phyloP scores from a whole-genome alignment of 208 protist genomes.

The Leishmania martiniquensis region DNA sequence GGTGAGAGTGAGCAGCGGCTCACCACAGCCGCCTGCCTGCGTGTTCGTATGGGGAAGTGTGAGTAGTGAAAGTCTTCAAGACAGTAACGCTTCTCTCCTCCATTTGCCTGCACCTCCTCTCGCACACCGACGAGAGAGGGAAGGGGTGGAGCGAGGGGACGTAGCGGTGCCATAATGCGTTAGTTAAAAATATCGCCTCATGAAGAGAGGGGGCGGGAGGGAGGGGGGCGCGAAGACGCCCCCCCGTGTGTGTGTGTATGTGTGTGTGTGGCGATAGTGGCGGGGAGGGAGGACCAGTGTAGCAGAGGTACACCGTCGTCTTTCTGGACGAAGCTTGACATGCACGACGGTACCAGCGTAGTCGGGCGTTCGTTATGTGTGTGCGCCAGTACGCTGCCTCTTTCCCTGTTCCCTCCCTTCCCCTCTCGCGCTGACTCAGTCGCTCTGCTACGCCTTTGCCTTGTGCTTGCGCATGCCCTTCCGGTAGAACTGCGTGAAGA shows the following conservation, averaged over 20 bases:
- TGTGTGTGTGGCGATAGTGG: background rate
- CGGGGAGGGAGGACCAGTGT: background rate
- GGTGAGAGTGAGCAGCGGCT: background rate
- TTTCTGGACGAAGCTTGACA: background rate
- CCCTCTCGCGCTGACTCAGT: background rate
- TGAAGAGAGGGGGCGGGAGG: background rate
- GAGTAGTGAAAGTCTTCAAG: background rate
- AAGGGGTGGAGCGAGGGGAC: background rate
- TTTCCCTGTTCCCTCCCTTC: background rate
- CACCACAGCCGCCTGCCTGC: background rate
- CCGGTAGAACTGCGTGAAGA: conserved; percentile 83
- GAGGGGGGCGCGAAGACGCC: background rate
- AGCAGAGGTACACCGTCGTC: background rate
- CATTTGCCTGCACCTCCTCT: background rate
- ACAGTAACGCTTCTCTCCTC: background rate
- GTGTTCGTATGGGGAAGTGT: background rate
- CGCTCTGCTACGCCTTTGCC: conserved; percentile 15
- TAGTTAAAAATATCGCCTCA: background rate
- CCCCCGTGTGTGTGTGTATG: background rate
- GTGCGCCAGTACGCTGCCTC: background rate
- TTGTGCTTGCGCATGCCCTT: conserved; percentile 35
- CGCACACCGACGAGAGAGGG: background rate
- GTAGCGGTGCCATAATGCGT: background rate
- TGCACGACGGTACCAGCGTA: background rate
- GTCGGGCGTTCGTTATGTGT: background rate